Base-by-base conservation (phyloP, 2,329 filamentous ascomycete species). In the Penicillium sp. region DNA sequence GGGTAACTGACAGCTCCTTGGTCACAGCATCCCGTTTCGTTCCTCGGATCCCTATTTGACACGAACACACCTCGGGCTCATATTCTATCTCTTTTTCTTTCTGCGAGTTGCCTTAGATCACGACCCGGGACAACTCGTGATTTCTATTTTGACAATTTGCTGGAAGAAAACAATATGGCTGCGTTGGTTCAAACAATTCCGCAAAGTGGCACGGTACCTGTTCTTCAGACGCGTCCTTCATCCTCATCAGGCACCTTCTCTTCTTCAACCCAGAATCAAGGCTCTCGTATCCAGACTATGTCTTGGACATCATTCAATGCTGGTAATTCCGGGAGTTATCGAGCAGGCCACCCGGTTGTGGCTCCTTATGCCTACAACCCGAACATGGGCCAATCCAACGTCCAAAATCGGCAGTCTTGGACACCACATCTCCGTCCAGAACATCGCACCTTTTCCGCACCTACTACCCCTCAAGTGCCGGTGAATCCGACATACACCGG, bases 331-430 rank as follows among this genome's bases (percentile, higher is more conserved):
- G 72, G 75, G 50, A 83, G 79, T 73, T 71, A 78, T 79, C 68
- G 79, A 79, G 57, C 63, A 38, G 70, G 81, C 73, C 69, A 80
- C 73, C 64, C 89, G 85, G 72, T 85, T 82, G 85, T 90, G 61
- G 88, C 91, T 70, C 89, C 89, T 9, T 93, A 92, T 75, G 88
- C 89, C 42, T 92, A 92, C 66, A 88, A 88, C n/a, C 87, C 89
- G 25, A 86, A 81, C 62, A 75, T 90, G 65, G 82, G 83, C 60
- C 83, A 81, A 59, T 57, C 69, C 42, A 52, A 67, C 44, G 77
- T 82, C 63, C 83, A 85, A 77, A 77, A 64, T 76, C 82, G 72
- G 70, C 83, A 72, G 75, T 82, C 67, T 76, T 82, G 47, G 78
- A 79, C 60, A 49, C 83, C 84, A 55, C 80, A 83, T 67, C 75